These are phyloP conservation scores for Neofusicoccum laricinum DNA, from an alignment of 2,329 filamentous ascomycete genomes.

Conservation along the genomic window DNA sequence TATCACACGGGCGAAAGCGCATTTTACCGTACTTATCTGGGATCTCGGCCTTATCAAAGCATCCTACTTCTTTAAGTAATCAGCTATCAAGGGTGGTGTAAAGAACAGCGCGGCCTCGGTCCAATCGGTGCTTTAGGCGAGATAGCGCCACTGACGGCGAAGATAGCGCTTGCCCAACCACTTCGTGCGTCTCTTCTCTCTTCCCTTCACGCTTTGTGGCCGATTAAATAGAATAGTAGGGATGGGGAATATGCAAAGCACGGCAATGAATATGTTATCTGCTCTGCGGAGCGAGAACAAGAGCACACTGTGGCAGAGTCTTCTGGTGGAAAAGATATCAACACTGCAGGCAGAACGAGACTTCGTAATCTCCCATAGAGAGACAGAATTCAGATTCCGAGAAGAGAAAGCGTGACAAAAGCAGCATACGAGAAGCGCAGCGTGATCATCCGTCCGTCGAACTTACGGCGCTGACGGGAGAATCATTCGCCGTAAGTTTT, in stretches of 20 bases:
- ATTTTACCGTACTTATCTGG: slow-evolving; percentile 11
- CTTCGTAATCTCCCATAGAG: too few relatives aligned
- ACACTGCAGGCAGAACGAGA: too few relatives aligned
- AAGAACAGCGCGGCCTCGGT: neutral
- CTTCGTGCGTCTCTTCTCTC: too few relatives aligned
- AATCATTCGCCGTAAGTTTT: neutral
- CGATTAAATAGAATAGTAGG: too few relatives aligned
- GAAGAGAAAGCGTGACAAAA: neutral
- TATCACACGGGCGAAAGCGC: neutral
- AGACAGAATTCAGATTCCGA: too few relatives aligned
- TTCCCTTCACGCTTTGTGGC: too few relatives aligned
- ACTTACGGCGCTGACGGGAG: neutral
- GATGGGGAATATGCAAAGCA: too few relatives aligned
- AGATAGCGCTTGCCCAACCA: neutral
- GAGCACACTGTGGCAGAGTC: too few relatives aligned
- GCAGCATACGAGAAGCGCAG: neutral
- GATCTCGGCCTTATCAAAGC: neutral
- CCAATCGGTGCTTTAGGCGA: neutral
- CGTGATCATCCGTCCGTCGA: neutral
- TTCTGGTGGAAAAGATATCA: too few relatives aligned
- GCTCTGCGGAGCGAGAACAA: too few relatives aligned
- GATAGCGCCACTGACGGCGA: neutral
- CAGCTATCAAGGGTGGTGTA: neutral
- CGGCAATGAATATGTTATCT: too few relatives aligned
- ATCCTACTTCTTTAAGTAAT: neutral